Conservation (phyloP, 106 monocot genomes). For the Acorus gramineus region DNA sequence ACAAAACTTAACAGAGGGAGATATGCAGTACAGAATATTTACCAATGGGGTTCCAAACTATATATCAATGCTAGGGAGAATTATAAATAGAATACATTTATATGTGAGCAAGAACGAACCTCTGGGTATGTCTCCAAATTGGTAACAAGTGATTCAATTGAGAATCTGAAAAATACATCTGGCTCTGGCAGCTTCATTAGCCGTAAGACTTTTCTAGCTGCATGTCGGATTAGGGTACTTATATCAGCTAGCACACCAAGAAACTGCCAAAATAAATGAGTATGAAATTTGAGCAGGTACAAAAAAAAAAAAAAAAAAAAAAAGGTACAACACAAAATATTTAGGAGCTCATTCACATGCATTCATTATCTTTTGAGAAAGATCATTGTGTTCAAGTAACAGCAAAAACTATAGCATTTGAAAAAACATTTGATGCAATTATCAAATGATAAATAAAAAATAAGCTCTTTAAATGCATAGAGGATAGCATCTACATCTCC, state of each 20-base stretch:
- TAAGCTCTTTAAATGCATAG: no score
- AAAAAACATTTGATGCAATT: no score
- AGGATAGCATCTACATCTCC: no score
- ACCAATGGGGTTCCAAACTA: background rate
- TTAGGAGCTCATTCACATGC: no score
- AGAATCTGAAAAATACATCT: slow-evolving; percentile 28
- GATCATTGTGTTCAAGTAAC: no score
- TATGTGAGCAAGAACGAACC: slow-evolving; percentile 20
- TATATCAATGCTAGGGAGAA: background rate
- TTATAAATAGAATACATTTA: background rate
- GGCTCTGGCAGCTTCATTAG: slow-evolving; percentile 33
- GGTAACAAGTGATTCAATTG: slow-evolving; percentile 32
- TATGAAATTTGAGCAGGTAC: no score
- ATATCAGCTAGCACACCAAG: slow-evolving; percentile 52
- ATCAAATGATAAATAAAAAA: no score
- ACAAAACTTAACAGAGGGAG: no score
- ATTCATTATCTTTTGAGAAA: no score
- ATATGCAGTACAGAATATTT: no score
- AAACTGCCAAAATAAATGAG: slow-evolving; percentile 35
- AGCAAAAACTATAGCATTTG: no score
- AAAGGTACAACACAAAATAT: no score
- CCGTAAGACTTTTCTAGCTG: slow-evolving; percentile 44
- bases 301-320: background rate
- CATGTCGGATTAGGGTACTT: slow-evolving; percentile 32
- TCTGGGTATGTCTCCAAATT: slow-evolving; percentile 52